Evolutionary conservation across 1,139 yeast genomes (phyloP).

Genomic region (Pichia norvegensis): DNA sequence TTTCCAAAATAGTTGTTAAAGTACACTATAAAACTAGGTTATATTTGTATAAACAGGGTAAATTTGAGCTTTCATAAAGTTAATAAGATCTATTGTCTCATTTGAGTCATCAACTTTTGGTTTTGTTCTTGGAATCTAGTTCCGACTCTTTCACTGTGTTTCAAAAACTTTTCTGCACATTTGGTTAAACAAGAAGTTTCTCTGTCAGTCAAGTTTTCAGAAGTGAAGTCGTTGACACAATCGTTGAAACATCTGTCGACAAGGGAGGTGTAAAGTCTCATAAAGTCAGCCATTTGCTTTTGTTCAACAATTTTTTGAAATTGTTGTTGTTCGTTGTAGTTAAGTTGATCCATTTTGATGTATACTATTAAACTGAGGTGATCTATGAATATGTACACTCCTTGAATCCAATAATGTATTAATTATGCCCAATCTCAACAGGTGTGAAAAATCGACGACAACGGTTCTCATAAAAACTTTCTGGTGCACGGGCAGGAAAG

Average conservation of each 20-base stretch:
- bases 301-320: conserved; percentile 92
- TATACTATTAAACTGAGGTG: not conserved
- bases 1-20: conserved; percentile 2
- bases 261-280: conserved; percentile 88
- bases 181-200: conserved; percentile 81
- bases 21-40: not conserved
- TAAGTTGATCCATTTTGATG: conserved; percentile 61
- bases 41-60: conserved; percentile 6
- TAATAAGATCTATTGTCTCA: conserved; percentile 23
- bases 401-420: too few relatives aligned
- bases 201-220: conserved; percentile 74
- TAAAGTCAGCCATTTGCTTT: conserved; percentile 98
- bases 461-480: not conserved
- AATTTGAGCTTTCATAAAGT: not conserved
- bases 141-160: conserved; percentile 97
- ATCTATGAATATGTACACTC: not conserved
- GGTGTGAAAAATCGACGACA: not conserved
- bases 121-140: conserved; percentile 98
- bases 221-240: conserved; percentile 97
- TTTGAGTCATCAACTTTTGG: conserved; percentile 43
- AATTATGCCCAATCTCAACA: not conserved
- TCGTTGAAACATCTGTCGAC: conserved; percentile 96
- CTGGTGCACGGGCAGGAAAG: conserved; percentile 1
- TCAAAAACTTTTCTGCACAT: conserved; percentile 95
- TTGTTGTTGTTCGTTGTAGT: conserved; percentile 92